Conservation (phyloP, 2,329 filamentous ascomycete genomes). For the Chalara sp. region DNA sequence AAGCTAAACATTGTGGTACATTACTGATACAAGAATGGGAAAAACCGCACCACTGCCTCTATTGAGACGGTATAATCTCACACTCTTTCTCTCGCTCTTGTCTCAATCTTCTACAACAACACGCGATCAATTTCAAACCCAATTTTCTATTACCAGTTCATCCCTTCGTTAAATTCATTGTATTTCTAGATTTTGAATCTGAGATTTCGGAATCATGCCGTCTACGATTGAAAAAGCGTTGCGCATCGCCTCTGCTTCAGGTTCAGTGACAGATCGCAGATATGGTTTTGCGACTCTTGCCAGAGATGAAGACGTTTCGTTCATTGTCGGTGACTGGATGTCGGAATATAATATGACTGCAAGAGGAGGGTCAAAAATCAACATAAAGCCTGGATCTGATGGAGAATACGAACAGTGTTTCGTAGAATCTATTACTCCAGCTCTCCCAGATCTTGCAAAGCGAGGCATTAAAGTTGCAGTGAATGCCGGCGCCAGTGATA, state of each 20-base stretch:
- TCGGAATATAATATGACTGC: constrained; percentile 29
- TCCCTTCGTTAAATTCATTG: too few relatives aligned
- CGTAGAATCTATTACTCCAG: constrained; percentile 14
- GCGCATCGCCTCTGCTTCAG: neutral
- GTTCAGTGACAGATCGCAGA: constrained; percentile 35
- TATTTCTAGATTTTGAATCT: too few relatives aligned
- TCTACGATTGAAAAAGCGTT: too few relatives aligned
- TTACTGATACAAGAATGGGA: too few relatives aligned
- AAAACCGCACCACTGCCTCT: too few relatives aligned
- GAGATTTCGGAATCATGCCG: too few relatives aligned
- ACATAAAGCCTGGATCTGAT: neutral
- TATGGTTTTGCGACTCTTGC: constrained; percentile 38
- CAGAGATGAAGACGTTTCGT: constrained; percentile 33
- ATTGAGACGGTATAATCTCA: too few relatives aligned
- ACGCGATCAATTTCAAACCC: too few relatives aligned
- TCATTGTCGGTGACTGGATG: constrained; percentile 41
- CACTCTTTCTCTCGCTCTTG: too few relatives aligned
- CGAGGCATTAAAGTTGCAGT: constrained; percentile 43
- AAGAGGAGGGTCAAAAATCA: constrained; percentile 14
- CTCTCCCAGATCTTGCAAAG: constrained; percentile 36
- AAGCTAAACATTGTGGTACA: too few relatives aligned
- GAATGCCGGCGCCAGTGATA: constrained; percentile 48
- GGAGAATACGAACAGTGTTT: constrained; percentile 9
- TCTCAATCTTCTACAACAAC: too few relatives aligned
- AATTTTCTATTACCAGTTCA: too few relatives aligned